Percentiles rank a stretch among this genome's conserved stretches.
Evolutionary conservation across 345 rosid genomes (phyloP).

Genomic region (Raphanus raphanistrum): DNA sequence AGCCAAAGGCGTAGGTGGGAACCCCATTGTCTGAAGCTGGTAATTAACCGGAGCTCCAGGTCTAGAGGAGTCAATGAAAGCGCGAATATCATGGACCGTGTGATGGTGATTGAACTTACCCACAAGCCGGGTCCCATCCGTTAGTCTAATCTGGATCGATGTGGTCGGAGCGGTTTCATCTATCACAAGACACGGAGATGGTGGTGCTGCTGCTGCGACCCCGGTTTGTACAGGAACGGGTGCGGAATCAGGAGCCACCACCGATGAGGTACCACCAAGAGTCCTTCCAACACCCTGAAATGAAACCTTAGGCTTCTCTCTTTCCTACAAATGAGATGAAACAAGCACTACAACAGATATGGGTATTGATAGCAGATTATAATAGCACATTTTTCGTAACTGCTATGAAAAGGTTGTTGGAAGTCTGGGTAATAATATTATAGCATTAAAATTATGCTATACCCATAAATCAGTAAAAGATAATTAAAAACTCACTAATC

Average conservation of each 20-base stretch:
- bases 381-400: too few relatives aligned
- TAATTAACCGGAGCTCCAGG: slow-evolving; percentile 62
- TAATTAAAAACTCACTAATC: too few relatives aligned
- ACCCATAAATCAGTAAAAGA: too few relatives aligned
- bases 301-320: slow-evolving; percentile 59
- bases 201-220: slow-evolving; percentile 33
- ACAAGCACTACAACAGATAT: not conserved
- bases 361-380: too few relatives aligned
- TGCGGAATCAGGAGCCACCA: slow-evolving; percentile 27
- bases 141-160: slow-evolving; percentile 82
- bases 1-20: slow-evolving; percentile 80
- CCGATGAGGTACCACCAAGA: slow-evolving; percentile 45
- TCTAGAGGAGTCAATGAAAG: slow-evolving; percentile 71
- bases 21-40: slow-evolving; percentile 94
- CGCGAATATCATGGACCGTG: slow-evolving; percentile 60
- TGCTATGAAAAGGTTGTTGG: too few relatives aligned
- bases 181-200: slow-evolving; percentile 46
- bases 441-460: too few relatives aligned
- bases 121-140: slow-evolving; percentile 79
- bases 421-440: too few relatives aligned
- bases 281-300: slow-evolving; percentile 97
- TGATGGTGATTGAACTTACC: slow-evolving; percentile 71
- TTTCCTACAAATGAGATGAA: slow-evolving; percentile 54
- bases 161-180: slow-evolving; percentile 72
- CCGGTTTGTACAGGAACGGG: slow-evolving; percentile 43